A percentile compares a stretch with the other conserved stretches of the same genome.
Evolutionary conservation across 176 grass and related monocot species (phyloP).

Genomic region (Elymus sibiricus): DNA sequence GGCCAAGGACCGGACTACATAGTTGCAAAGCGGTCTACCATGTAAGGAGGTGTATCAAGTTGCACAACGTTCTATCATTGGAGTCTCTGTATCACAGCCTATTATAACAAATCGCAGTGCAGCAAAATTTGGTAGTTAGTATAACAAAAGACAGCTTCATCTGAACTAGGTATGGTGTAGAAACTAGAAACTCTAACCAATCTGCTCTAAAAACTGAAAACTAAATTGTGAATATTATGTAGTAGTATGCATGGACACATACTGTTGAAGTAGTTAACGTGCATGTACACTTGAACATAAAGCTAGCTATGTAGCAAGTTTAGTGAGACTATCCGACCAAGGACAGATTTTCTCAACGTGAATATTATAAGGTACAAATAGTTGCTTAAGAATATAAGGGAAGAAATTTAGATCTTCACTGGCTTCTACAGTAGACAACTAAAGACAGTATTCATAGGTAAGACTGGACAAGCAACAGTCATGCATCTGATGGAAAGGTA

Average conservation of each 20-base stretch:
- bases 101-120: background rate
- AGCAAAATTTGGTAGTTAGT: background rate
- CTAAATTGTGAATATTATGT: background rate
- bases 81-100: background rate
- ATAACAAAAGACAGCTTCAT: background rate
- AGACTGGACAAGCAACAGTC: background rate
- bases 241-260: background rate
- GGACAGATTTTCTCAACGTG: background rate
- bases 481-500: background rate
- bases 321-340: background rate
- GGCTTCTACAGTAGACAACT: background rate
- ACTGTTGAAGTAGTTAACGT: background rate
- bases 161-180: background rate
- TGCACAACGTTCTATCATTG: background rate
- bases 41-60: no score
- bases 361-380: background rate
- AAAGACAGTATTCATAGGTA: background rate
- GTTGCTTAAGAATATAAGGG: background rate
- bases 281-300: conserved; percentile 1
- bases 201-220: background rate
- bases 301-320: background rate
- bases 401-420: background rate
- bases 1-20: background rate
- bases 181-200: conserved; percentile 11
- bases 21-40: background rate